Evolutionary conservation across 768 basidiomycete species (phyloP), one percentile per base, ranked within the genome.

Genomic region (Termitomyces sp.): DNA sequence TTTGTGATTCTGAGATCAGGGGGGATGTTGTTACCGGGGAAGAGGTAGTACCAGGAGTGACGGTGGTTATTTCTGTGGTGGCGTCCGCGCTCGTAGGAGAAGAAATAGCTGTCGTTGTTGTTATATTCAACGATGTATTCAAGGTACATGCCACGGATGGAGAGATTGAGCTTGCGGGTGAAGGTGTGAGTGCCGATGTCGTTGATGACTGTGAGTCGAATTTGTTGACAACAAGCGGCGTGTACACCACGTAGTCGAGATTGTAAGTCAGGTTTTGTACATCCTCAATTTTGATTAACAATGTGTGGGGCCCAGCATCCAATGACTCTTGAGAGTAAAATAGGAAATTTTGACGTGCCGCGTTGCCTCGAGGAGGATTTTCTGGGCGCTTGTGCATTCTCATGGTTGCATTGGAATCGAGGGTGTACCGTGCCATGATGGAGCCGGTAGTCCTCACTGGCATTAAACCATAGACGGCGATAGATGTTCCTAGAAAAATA

Each of bases 221-320:
- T 33, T 12, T n/a, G 4, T 42, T 16, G 28, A 28, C 28, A 28
- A 28, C 28, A 28, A 3, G 8, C 5, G 4, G 5, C 7, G 16
- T 42, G 12, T 55, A 55, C 13, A 55, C 55, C 40, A 55, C 3
- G n/a, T 44, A 55, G 28, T 55, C 55, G n/a, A 55, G n/a, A 7
- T 3, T 44, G n/a, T 32, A 55, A n/a, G 28, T 9, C n/a, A 55
- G 18, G 12, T 9, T 11, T n/a, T 32, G 18, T 9, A 44, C 28
- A 15, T 44, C 55, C 28, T 55, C 12, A 20, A 55, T 55, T 8
- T 55, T 40, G 2, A 55, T 55, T 12, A 4, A 32, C 40, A 55
- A 18, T 33, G 28, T 55, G 40, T 55, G 55, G 16, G 7, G 2
- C 12, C 40, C 40, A 12, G 28, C 1, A 5, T 28, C 11, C 9